These are phyloP conservation scores for Cryptosporidium sp. DNA, from an alignment of 169 alveolate genomes.

Conservation along the genomic window DNA sequence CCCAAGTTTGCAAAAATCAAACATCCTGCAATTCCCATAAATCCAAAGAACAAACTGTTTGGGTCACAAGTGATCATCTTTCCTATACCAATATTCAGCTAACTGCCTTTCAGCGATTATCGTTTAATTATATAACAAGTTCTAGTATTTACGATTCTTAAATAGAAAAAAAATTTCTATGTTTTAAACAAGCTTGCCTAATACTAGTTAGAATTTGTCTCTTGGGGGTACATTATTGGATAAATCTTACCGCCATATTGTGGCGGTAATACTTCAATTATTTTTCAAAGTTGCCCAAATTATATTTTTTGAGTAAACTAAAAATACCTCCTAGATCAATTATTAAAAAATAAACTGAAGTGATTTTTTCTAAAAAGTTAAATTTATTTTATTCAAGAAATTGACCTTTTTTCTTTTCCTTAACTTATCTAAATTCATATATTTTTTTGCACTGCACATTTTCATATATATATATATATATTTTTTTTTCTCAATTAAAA, in stretches of 20 bases:
- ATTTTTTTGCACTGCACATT: too few species aligned
- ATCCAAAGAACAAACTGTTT: constrained; percentile 96
- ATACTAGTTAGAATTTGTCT: constrained; percentile 46
- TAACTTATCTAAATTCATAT: too few species aligned
- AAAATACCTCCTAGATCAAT: too few species aligned
- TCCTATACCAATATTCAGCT: background rate
- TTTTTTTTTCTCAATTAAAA: too few species aligned
- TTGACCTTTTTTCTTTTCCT: too few species aligned
- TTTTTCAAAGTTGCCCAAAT: background rate
- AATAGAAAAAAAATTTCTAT: background rate
- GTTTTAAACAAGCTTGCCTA: background rate
- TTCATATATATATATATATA: too few species aligned
- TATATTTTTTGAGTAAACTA: too few species aligned
- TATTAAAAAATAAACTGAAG: too few species aligned
- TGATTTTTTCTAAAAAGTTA: too few species aligned
- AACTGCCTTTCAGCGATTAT: background rate
- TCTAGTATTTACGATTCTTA: constrained; percentile 1
- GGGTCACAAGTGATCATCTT: constrained; percentile 88
- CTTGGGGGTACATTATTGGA: constrained; percentile 71
- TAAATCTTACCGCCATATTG: constrained; percentile 35
- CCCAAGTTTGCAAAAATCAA: constrained; percentile 93
- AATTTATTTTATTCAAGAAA: too few species aligned
- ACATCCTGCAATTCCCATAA: constrained; percentile 95
- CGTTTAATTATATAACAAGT: constrained; percentile 6
- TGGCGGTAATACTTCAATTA: constrained; percentile 9